These are phyloP conservation scores for Gloeopeniophorella convolvens DNA, from an alignment of 768 basidiomycete species.

Conservation along the genomic window DNA sequence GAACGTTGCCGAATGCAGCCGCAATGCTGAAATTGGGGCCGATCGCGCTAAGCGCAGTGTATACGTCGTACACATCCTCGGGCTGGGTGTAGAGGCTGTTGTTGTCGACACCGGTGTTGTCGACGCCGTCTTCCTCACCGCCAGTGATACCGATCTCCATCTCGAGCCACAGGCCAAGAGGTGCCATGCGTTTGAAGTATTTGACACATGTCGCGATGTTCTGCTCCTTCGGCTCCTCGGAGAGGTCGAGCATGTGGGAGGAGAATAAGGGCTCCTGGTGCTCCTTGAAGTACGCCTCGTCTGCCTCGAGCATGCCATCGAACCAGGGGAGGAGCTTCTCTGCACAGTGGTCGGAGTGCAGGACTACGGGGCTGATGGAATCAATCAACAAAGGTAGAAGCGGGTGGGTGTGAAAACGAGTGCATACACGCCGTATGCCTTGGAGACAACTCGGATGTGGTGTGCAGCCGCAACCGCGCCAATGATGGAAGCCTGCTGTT, in stretches of 20 bases:
- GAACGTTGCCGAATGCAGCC: constrained; percentile 97
- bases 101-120: constrained; percentile 96
- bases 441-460: constrained; percentile 83
- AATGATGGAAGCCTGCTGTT: constrained; percentile 91
- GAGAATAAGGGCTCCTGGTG: constrained; percentile 88
- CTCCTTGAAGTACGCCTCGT: constrained; percentile 87
- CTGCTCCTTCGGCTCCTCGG: constrained; percentile 85
- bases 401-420: constrained; percentile 1
- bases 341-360: constrained; percentile 99
- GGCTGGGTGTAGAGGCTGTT: constrained; percentile 94
- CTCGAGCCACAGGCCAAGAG: constrained; percentile 93
- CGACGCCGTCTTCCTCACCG: constrained; percentile 98
- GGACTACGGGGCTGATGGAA: constrained; percentile 75
- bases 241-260: constrained; percentile 98
- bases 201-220: constrained; percentile 91
- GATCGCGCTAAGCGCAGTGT: constrained; percentile 76
- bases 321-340: constrained; percentile 98
- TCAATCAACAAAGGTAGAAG: constrained; percentile 3
- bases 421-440: constrained; percentile 87
- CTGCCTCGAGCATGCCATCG: constrained; percentile 97
- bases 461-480: constrained; percentile 90
- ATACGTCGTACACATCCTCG: constrained; percentile 89
- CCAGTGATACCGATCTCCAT: constrained; percentile 99
- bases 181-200: constrained; percentile 95
- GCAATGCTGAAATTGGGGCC: constrained; percentile 95